Evolutionary conservation across 768 basidiomycete genomes (phyloP).

Genomic region (Suillus weaverae): DNA sequence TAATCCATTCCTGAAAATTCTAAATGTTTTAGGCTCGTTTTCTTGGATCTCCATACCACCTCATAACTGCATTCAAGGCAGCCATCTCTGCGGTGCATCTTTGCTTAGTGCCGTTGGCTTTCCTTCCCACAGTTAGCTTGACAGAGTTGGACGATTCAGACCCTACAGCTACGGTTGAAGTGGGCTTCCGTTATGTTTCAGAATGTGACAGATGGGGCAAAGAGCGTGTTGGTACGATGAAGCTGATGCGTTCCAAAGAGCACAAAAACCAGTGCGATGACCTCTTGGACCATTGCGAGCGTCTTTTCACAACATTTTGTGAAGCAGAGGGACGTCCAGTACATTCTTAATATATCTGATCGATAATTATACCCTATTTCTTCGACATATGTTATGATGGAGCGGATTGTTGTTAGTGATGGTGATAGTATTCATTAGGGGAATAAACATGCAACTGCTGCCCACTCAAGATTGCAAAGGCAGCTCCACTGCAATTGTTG

Average conservation of each 20-base stretch:
- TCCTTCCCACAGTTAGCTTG: slow-evolving; percentile 39
- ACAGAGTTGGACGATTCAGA: slow-evolving; percentile 14
- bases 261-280: slow-evolving; percentile 45
- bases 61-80: slow-evolving; percentile 60
- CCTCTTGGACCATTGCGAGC: slow-evolving; percentile 58
- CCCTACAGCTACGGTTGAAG: slow-evolving; percentile 15
- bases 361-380: background rate
- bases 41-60: slow-evolving; percentile 66
- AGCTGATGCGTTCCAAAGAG: slow-evolving; percentile 52
- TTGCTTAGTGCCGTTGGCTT: slow-evolving; percentile 56
- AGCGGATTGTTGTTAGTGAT: background rate
- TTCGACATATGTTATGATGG: background rate
- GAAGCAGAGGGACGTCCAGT: slow-evolving; percentile 29
- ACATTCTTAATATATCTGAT: slow-evolving; percentile 9
- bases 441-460: background rate
- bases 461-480: slow-evolving; percentile 14
- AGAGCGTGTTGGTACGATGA: slow-evolving; percentile 48
- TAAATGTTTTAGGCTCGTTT: slow-evolving; percentile 54
- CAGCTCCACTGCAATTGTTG: slow-evolving; percentile 43
- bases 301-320: slow-evolving; percentile 43
- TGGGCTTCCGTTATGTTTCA: slow-evolving; percentile 49
- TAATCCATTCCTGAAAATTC: slow-evolving; percentile 6
- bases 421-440: background rate
- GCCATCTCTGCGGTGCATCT: slow-evolving; percentile 68
- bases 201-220: slow-evolving; percentile 57